phyloP scores from a whole-genome alignment of 257 asterid species.

The Fraxinus americana region DNA sequence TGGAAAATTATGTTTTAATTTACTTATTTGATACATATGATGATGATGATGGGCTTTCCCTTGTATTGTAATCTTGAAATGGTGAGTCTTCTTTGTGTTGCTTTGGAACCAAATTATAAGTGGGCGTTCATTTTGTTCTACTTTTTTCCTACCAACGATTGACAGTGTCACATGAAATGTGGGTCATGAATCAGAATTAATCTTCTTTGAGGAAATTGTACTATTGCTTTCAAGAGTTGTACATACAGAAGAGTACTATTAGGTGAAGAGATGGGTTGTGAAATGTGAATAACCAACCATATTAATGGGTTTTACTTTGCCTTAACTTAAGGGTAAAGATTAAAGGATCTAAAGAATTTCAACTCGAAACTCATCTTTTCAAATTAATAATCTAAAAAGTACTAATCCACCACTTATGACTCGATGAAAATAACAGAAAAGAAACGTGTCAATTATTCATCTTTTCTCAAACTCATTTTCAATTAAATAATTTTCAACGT shows the following conservation, averaged over 20 bases:
- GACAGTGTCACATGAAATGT: constrained; percentile 46
- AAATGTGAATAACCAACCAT: constrained; percentile 43
- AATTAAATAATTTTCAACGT: no score
- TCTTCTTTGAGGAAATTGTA: constrained; percentile 38
- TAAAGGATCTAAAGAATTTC: constrained; percentile 1
- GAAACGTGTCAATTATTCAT: not conserved
- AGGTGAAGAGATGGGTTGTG: constrained; percentile 23
- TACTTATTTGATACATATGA: not conserved
- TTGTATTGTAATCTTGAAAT: not conserved
- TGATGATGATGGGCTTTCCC: constrained; percentile 5
- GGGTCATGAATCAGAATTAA: constrained; percentile 32
- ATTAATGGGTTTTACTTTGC: constrained; percentile 25
- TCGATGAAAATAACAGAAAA: not conserved
- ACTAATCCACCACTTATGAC: not conserved
- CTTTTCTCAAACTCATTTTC: no score
- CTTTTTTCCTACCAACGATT: constrained; percentile 37
- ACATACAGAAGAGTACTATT: constrained; percentile 15
- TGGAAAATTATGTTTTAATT: not conserved
- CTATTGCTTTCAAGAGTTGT: constrained; percentile 33
- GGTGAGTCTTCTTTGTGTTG: not conserved
- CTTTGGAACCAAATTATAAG: constrained; percentile 40
- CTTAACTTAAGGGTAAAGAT: constrained; percentile 42
- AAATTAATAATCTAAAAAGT: no score
- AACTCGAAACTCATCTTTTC: not conserved
- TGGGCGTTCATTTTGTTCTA: constrained; percentile 36